Evolutionary conservation across 2,329 filamentous ascomycete species (phyloP), one percentile per base, ranked within the genome.

Genomic region (Claviceps sp.): DNA sequence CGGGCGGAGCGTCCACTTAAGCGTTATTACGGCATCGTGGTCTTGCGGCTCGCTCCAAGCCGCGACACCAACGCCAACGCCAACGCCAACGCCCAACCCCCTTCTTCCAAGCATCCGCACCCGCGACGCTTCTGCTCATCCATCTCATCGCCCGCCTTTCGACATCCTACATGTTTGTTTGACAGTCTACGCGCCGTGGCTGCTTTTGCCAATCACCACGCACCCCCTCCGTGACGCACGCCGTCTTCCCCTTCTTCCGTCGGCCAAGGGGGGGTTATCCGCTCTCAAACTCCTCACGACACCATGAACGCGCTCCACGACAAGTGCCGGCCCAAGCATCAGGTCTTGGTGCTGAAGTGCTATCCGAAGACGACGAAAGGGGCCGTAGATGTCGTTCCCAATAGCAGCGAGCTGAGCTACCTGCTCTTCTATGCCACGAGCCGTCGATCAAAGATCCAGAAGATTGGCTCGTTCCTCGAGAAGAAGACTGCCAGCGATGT

Each of bases 391-490:
- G 88, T 95, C 64, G 94, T 91, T 71, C 90, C 93, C 45, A 97
- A 97, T 70, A 88, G 88, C 59, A 95, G 88, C 71, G 93, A 98
- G 74, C 81, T 98, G 57, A 95, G 88, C 70, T 97, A 97, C 67
- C 80, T 98, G 58, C 81, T 97, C 51, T 97, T 95, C 77, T 97
- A 98, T 74, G 89, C 88, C 55, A 94, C 87, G 65, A 95, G 90
- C 60, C 87, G 91, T 55, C 84, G 88, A 58, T 91, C 87, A 70
- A 98, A 97, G 76, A 82, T 97, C 61, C 88, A 93, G 63, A 98
- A 98, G 71, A 90, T 98, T 59, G 89, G 88, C 67, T 83, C 82
- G 60, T 98, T 96, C 65, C 77, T 98, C 58, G 90, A 97, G 72
- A 94, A 91, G 75, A 88, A 91, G 73, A 93, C 88, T 22, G 86